phyloP scores from a whole-genome alignment of 2,329 filamentous ascomycete species.

The Falciphora oryzae region DNA sequence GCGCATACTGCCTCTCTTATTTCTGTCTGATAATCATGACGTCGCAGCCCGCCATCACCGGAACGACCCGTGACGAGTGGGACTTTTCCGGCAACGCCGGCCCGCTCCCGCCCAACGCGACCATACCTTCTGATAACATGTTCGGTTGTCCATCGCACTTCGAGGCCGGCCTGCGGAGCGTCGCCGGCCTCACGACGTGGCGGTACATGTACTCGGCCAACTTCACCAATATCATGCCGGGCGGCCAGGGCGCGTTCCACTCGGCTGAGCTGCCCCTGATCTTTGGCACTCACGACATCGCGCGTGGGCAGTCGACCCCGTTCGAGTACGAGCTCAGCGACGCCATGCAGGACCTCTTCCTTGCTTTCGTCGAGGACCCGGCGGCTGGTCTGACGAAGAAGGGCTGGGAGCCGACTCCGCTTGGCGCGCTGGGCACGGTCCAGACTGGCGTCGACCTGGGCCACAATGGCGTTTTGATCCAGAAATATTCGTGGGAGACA shows the following conservation, averaged over 20 bases:
- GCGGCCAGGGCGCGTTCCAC: conserved; percentile 11
- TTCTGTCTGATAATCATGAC: neutral
- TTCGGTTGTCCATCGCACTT: conserved; percentile 4
- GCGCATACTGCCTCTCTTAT: neutral
- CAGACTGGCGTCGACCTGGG: too few relatives aligned
- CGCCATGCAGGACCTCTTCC: conserved; percentile 3
- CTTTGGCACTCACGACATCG: conserved; percentile 9
- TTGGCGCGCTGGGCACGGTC: too few relatives aligned
- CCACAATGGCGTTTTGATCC: too few relatives aligned
- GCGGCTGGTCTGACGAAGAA: too few relatives aligned
- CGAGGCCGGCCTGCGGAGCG: conserved; percentile 1
- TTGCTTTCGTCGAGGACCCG: conserved; percentile 5
- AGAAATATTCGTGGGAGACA: too few relatives aligned
- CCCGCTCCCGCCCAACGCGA: too few relatives aligned
- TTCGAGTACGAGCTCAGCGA: conserved; percentile 5
- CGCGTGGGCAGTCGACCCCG: neutral
- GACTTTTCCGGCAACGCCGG: neutral
- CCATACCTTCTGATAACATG: too few relatives aligned
- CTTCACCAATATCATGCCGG: conserved; percentile 9
- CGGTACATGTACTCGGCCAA: conserved; percentile 10
- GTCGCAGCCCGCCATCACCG: conserved; percentile 5
- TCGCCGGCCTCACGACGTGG: neutral
- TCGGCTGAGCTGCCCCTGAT: conserved; percentile 10
- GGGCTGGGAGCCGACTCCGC: too few relatives aligned
- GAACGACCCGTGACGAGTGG: conserved; percentile 1